Conservation (phyloP, 2,329 filamentous ascomycete species). For the Colletotrichum salicis region DNA sequence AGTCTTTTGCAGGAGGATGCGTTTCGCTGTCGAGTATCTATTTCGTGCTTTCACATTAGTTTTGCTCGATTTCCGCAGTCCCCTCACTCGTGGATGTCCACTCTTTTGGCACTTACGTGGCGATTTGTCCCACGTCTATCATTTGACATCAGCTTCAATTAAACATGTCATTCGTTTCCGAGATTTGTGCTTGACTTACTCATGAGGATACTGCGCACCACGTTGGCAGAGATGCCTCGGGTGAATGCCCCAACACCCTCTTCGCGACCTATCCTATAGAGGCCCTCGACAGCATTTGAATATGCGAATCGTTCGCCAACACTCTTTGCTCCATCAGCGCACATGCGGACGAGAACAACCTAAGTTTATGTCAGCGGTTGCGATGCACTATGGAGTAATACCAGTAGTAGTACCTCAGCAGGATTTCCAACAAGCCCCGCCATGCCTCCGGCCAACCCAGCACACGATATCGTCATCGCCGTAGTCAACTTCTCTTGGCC, state of each 20-base stretch:
- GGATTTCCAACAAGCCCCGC: constrained; percentile 58
- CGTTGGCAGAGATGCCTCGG: constrained; percentile 52
- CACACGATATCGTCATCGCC: constrained; percentile 49
- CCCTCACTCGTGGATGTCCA: neutral
- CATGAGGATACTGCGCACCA: constrained; percentile 56
- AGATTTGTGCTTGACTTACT: constrained; percentile 43
- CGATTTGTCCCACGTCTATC: constrained; percentile 55
- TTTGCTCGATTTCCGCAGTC: neutral
- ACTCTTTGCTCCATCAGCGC: constrained; percentile 55
- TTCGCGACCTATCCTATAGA: constrained; percentile 47
- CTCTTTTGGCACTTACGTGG: constrained; percentile 47
- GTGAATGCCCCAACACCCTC: constrained; percentile 52
- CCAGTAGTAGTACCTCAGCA: constrained; percentile 45
- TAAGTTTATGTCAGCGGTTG: constrained; percentile 10
- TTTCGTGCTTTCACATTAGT: neutral
- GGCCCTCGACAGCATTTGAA: constrained; percentile 49
- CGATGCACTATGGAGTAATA: neutral
- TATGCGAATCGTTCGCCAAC: constrained; percentile 50
- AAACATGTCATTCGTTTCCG: neutral
- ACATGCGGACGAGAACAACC: constrained; percentile 57
- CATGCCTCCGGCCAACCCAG: constrained; percentile 52
- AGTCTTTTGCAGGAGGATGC: constrained; percentile 42
- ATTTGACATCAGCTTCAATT: constrained; percentile 32
- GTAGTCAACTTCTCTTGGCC: constrained; percentile 46
- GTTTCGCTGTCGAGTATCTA: constrained; percentile 50